These are phyloP conservation scores for Solanum sejunctum DNA, from an alignment of 257 asterid genomes.

Conservation along the genomic window DNA sequence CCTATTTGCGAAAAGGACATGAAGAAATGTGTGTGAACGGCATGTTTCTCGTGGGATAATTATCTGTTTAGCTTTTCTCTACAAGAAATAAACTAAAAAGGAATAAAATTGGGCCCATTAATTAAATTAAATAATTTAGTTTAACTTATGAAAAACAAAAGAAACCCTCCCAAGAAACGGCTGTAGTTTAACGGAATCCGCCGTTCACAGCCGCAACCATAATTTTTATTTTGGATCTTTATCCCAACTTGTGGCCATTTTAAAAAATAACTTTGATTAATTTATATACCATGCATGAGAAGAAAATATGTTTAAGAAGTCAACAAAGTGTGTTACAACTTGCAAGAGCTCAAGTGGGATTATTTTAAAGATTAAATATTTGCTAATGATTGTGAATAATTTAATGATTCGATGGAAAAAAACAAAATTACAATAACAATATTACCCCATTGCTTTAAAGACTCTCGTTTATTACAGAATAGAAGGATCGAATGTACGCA, in stretches of 20 bases:
- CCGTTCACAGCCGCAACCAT: background rate
- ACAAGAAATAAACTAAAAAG: background rate
- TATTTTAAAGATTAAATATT: background rate
- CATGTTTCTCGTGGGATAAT: constrained; percentile 33
- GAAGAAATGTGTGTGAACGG: background rate
- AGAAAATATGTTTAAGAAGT: background rate
- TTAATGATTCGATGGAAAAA: constrained; percentile 3
- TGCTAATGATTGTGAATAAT: background rate
- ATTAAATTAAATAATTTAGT: background rate
- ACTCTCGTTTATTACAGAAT: too few species aligned
- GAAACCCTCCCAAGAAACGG: background rate
- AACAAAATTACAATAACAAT: constrained; percentile 7
- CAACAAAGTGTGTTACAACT: constrained; percentile 21
- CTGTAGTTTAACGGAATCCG: background rate
- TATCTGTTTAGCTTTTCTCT: background rate
- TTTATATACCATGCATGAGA: background rate
- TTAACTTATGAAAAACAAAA: background rate
- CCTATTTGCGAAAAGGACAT: background rate
- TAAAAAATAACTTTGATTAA: background rate
- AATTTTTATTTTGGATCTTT: background rate
- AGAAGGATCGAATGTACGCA: too few species aligned
- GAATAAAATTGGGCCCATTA: background rate
- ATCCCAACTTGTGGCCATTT: background rate
- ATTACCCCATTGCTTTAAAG: too few species aligned
- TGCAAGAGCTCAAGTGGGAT: constrained; percentile 4